Evolutionary conservation across 306 rosid species (phyloP).

Genomic region (Rosa persica): DNA sequence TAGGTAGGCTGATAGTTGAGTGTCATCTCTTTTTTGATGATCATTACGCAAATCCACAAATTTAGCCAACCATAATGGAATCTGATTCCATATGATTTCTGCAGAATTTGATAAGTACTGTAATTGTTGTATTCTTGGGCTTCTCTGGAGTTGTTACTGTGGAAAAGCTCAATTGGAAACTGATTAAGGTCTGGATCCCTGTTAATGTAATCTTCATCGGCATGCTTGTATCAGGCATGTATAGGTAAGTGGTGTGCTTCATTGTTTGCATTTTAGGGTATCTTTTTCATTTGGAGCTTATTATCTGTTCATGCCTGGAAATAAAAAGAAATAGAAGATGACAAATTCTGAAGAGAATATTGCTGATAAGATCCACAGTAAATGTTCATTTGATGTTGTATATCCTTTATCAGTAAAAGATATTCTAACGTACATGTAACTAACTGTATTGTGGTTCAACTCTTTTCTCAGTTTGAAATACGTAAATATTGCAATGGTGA

Average conservation of each 20-base stretch:
- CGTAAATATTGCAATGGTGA: slow-evolving; percentile 94
- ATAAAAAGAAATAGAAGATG: neutral
- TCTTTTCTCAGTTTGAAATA: slow-evolving; percentile 66
- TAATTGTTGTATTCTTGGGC: slow-evolving; percentile 63
- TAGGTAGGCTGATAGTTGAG: neutral
- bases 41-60: neutral
- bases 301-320: slow-evolving; percentile 1
- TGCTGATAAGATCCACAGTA: slow-evolving; percentile 14
- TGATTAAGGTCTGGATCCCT: slow-evolving; percentile 81
- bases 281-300: slow-evolving; percentile 1
- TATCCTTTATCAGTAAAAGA: slow-evolving; percentile 1
- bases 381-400: neutral
- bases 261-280: neutral
- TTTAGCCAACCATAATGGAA: neutral
- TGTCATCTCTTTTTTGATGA: neutral
- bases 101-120: slow-evolving; percentile 76
- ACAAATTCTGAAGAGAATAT: slow-evolving; percentile 14
- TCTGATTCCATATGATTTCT: slow-evolving; percentile 19
- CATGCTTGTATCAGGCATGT: slow-evolving; percentile 92
- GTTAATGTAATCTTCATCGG: slow-evolving; percentile 85
- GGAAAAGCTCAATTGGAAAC: slow-evolving; percentile 77
- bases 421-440: slow-evolving; percentile 13
- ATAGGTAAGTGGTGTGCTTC: slow-evolving; percentile 50
- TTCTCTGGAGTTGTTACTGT: slow-evolving; percentile 52
- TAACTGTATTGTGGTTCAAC: slow-evolving; percentile 20